These are phyloP conservation scores for Hymenoscyphus occultus DNA, from an alignment of 2,329 filamentous ascomycete genomes.

Conservation along the genomic window DNA sequence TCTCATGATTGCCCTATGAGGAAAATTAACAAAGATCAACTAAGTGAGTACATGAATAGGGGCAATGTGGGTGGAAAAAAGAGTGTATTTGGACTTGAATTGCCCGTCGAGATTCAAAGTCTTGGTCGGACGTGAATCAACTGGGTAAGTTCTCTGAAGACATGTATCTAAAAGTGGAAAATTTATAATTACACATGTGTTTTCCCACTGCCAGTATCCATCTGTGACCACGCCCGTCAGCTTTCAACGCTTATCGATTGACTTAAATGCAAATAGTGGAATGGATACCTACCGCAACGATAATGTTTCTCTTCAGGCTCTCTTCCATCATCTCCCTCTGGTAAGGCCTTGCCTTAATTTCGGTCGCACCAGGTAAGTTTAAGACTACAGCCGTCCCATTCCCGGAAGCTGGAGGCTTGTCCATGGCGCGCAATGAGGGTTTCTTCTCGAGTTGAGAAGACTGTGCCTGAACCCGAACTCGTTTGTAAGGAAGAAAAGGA, in stretches of 20 bases:
- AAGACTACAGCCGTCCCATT: constrained; percentile 11
- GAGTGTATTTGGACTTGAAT: not conserved
- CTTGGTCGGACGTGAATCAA: not conserved
- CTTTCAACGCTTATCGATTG: not conserved
- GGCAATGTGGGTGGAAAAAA: not conserved
- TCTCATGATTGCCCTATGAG: constrained; percentile 27
- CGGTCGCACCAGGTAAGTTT: constrained; percentile 9
- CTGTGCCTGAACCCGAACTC: not conserved
- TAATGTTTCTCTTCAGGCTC: constrained; percentile 66
- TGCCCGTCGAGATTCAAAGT: too few species aligned
- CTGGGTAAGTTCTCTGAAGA: not conserved
- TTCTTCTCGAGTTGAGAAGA: not conserved
- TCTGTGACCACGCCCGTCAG: constrained; percentile 45
- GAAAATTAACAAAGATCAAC: not conserved
- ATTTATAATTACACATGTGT: constrained; percentile 63
- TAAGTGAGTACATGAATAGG: not conserved
- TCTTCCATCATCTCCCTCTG: constrained; percentile 74
- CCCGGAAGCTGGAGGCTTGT: constrained; percentile 9
- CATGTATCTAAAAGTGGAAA: not conserved
- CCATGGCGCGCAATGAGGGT: not conserved
- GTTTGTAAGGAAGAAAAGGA: not conserved
- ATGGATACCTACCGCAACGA: constrained; percentile 57
- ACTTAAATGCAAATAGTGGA: not conserved
- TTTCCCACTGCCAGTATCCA: constrained; percentile 79
- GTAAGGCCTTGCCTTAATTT: constrained; percentile 45